Evolutionary conservation across 805 yeast genomes (phyloP), one percentile per base, ranked within the genome.

Genomic region (Saccharomyces kudriavzevii): DNA sequence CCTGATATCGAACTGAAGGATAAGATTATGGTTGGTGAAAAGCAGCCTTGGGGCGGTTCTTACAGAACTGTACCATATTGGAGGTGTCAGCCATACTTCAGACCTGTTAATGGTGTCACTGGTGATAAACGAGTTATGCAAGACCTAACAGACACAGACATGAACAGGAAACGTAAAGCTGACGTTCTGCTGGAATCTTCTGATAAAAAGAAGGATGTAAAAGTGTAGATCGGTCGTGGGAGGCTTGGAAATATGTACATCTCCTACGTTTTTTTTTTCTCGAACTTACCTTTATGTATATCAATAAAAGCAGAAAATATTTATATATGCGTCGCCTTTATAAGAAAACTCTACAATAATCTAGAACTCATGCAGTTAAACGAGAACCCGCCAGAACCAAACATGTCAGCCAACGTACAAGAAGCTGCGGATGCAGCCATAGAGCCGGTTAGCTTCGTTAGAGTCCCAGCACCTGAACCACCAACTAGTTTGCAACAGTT

Each of bases 61-160:
- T 92, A 94, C 68, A 82, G 83, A 67, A 79, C 77, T 4, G 81
- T 92, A 14, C 98, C 99, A 1, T 90, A 86, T 68, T 92, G 98
- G 98, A 79, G 98, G 63, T 84, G 96, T 59, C 99, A 92, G 71
- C 99, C 99, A 1, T 87, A 88, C 67, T 92, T 92, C 76, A 78
- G 99, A 61, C 83, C 85, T 2, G 96, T 92, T 1, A 80, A 89
- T 66, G 98, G 98, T 24, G 82, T 80, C 2, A 74, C 77, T 27
- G 81, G 79, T 25, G 81, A 78, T 55, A 68, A 70, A 56, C 62
- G 77, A 54, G 63, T 70, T 6, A 63, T 61, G 2, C 70, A 67
- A 40, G 58, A 51, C 25, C 40, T 68, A 40, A 62, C 55, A 31
- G 25, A 30, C 55, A 49, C 48, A 64, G 55, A 30, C 52, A 54